Percentiles rank a stretch among this genome's conserved stretches.
phyloP scores from a whole-genome alignment of 2,329 filamentous ascomycete genomes.

The Paraphoma chrysanthemicola region DNA sequence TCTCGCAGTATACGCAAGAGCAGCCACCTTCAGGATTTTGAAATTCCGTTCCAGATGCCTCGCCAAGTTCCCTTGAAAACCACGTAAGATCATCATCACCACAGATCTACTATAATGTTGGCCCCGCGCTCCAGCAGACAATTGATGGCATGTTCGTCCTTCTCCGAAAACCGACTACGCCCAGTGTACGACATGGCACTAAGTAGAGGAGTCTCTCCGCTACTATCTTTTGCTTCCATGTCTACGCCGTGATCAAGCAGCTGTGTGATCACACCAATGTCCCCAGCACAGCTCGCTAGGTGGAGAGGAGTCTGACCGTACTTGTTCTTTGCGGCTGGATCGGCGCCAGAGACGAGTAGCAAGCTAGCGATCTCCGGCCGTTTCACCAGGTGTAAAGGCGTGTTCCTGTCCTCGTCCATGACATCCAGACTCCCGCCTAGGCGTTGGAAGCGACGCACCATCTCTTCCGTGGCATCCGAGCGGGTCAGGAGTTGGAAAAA shows the following conservation, averaged over 20 bases:
- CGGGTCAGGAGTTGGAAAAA: background rate
- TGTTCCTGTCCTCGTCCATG: background rate
- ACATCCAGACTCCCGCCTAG: background rate
- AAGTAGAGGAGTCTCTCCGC: background rate
- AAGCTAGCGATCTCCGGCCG: background rate
- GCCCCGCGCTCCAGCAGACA: background rate
- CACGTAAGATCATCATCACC: background rate
- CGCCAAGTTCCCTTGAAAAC: no score
- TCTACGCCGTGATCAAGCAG: background rate
- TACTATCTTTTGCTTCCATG: background rate
- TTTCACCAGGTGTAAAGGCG: background rate
- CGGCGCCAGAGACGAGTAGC: background rate
- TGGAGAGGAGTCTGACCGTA: background rate
- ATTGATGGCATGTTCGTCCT: background rate
- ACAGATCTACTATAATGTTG: background rate
- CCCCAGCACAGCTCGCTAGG: background rate
- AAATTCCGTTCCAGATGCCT: no score
- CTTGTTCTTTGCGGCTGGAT: background rate
- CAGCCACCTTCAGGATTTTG: no score
- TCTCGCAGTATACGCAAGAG: no score
- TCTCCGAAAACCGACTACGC: background rate
- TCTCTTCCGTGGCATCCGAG: background rate
- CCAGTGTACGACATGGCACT: background rate
- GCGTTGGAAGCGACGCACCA: background rate
- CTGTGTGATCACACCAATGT: background rate